Evolutionary conservation across 2,329 filamentous ascomycete genomes (phyloP), one percentile per base, ranked within the genome.

Genomic region (Aspergillus jensenii): DNA sequence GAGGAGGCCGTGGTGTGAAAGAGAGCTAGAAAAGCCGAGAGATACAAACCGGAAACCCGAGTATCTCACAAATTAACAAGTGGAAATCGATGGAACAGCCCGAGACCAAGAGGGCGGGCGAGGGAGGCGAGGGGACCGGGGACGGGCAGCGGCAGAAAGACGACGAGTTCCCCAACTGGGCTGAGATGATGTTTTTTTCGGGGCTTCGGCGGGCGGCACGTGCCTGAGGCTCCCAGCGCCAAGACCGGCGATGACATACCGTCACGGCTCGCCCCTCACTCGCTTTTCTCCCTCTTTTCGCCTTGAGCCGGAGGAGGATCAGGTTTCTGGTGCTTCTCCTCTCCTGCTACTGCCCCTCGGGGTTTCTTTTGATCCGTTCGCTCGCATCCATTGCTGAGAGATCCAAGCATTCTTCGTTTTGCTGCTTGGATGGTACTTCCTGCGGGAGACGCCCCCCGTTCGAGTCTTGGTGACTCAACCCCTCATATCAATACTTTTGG

Each of bases 101-200:
- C 23, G 53, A 15, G 52, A 44, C 48, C 25, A 44, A 44, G 44
- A 43, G 19, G 52, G 55, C 23, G 60, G 61, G 62, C 27, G 59
- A 52, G 59, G 23, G 45, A 39, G 45, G 41, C 23, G 25, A 40
- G 45, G 44, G 49, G 53, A 54, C 31, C 31, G 39, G 21, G 33
- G 33, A 46, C 27, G 25, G 43, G 43, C 57, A 39, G 15, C n/a
- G 52, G 58, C 58, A 63, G 61, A 64, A 52, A 40, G 37, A 43
- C 25, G 23, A 55, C 58, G 44, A 60, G 56, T 62, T 65, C 53
- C 60, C 60, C 58, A 57, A 66, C 48, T 67, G 59, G 52, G 60
- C 59, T 54, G 60, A 64, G 58, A 68, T 68, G 66, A 67, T 68
- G 66, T 67, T 68, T 68, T 68, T 67, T 66, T 63, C 25, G 43